Evolutionary conservation across 371 early-diverging fungal species (phyloP), one percentile per base, ranked within the genome.

Genomic region (Mucor velutinosus): DNA sequence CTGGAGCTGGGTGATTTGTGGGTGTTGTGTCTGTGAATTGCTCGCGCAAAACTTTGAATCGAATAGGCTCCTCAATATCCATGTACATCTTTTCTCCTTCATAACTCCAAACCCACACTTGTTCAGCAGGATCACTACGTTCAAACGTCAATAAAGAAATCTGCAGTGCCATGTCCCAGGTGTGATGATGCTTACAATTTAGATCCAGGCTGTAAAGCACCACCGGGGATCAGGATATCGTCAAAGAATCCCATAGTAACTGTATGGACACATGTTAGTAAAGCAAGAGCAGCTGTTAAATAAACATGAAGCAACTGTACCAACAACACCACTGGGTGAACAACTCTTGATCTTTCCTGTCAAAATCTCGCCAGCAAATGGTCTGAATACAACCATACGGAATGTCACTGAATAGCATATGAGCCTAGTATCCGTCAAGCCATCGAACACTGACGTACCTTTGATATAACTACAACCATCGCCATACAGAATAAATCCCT

Each of bases 211-310:
- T 90, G 92, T 67, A 93, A 80, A 47, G 86, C 80, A 32, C 75
- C 76, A 10, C 87, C 81, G 1, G 96, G 94, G 41, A 97, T 91
- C 56, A 80, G 73, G 17, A 97, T 94, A 77, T 97, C 97, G 75
- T 95, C 94, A 75, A 97, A 97, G 69, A 97, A 97, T 14, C 90
- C 92, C 76, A 97, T 74, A 0, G 95, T 87, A 5, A 95, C 94
- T 89, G 62, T 37, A 35, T 61, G 7, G 1, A 29, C 3, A 45
- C 4, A 25, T 60, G 17, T 37, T 4, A 37, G 37, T 37, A 37
- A 41, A 17, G 4, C 10, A 17, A 15, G 1, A 32, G 3, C 4
- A 17, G 6, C 17, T 41, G 51, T 23, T 14, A 23, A 10, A 51
- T 19, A 51, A 3, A 25, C 23, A 21, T 7, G 21, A 21, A 14